These are phyloP conservation scores for Alternaria rosae DNA, from an alignment of 2,329 filamentous ascomycete species.

Conservation along the genomic window DNA sequence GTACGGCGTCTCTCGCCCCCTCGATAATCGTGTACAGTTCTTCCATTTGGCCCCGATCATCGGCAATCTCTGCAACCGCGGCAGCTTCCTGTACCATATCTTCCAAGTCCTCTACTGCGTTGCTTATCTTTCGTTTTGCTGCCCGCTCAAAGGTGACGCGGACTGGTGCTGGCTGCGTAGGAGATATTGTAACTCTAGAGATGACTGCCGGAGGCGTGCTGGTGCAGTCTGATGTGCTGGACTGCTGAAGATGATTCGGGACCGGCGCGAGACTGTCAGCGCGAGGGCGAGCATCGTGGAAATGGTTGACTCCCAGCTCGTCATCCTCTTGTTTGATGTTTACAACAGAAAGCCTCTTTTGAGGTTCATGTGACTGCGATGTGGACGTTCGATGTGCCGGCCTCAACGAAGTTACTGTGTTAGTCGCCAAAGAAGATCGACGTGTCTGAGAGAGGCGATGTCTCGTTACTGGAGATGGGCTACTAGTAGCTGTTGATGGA, in stretches of 20 bases:
- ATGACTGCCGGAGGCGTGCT: conserved; percentile 22
- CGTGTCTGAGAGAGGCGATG: conserved; percentile 22
- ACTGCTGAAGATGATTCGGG: conserved; percentile 33
- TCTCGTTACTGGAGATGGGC: conserved; percentile 25
- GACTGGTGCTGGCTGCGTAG: conserved; percentile 29
- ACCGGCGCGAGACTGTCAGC: conserved; percentile 32
- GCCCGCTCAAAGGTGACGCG: conserved; percentile 28
- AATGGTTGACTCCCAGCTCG: conserved; percentile 2
- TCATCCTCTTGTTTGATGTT: conserved; percentile 16
- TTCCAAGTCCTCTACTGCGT: conserved; percentile 51
- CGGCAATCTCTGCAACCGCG: conserved; percentile 45
- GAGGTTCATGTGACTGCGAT: conserved; percentile 21
- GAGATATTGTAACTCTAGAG: conserved; percentile 29
- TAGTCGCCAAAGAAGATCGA: conserved; percentile 13
- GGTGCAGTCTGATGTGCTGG: conserved; percentile 25
- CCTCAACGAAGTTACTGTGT: conserved; percentile 6
- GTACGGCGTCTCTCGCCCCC: conserved; percentile 47
- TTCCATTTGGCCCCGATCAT: conserved; percentile 41
- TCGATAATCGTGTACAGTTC: conserved; percentile 53
- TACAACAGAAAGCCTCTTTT: conserved; percentile 23
- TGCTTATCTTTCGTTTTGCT: conserved; percentile 30
- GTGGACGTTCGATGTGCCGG: conserved; percentile 1
- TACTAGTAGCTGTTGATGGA: conserved; percentile 17
- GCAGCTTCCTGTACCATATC: conserved; percentile 54
- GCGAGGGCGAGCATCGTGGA: conserved; percentile 12